Percentiles rank a stretch among this genome's conserved stretches.
phyloP scores from a whole-genome alignment of 768 basidiomycete species.

The Pleurotus platypus region DNA sequence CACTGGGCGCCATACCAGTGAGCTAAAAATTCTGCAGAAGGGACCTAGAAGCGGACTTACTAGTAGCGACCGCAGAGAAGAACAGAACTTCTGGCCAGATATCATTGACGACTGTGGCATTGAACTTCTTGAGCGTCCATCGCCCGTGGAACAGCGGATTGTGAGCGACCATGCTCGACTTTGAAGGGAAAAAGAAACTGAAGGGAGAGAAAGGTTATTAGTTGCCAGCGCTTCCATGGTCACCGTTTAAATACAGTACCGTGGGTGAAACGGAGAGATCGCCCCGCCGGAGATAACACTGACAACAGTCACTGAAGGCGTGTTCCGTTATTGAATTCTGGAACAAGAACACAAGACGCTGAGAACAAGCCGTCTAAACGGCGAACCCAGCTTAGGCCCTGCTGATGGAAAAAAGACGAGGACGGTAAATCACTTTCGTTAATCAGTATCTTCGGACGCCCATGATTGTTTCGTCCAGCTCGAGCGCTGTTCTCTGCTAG shows the following conservation, averaged over 20 bases:
- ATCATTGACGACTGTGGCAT: conserved; percentile 60
- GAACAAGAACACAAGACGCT: too few species aligned
- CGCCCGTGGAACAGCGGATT: conserved; percentile 44
- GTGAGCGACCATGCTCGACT: conserved; percentile 33
- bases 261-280: not conserved
- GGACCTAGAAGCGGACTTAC: conserved; percentile 26
- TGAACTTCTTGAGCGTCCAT: conserved; percentile 48
- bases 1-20: conserved; percentile 36
- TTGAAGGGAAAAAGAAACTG: not conserved
- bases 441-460: too few species aligned
- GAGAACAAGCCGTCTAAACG: too few species aligned
- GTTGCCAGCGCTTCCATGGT: not conserved
- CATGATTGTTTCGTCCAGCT: too few species aligned
- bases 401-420: too few species aligned
- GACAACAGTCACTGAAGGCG: too few species aligned
- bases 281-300: not conserved
- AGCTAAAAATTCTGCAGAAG: not conserved
- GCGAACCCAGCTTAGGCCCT: too few species aligned
- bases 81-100: conserved; percentile 64
- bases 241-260: not conserved
- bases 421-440: too few species aligned
- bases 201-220: not conserved
- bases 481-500: too few species aligned
- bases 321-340: too few species aligned
- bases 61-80: conserved; percentile 56